phyloP scores from a whole-genome alignment of 129 eudicot species.

The Helichrysum umbraculigerum region DNA sequence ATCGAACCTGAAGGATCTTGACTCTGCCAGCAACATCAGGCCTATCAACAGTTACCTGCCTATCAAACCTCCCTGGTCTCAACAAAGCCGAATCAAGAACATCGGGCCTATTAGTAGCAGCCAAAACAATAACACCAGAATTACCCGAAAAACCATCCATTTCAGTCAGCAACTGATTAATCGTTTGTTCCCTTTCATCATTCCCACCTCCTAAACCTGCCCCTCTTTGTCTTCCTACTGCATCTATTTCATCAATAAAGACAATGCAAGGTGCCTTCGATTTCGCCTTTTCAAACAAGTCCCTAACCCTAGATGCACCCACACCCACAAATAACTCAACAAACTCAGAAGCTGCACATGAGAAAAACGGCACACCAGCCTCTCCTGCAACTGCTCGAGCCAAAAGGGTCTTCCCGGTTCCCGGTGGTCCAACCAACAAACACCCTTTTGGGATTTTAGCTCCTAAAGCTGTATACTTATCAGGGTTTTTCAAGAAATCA shows the following conservation, averaged over 20 bases:
- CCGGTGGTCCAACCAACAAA: conserved; percentile 92
- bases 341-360: conserved; percentile 92
- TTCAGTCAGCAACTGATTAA: conserved; percentile 94
- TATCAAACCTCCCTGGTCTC: conserved; percentile 96
- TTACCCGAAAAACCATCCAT: conserved; percentile 96
- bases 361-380: conserved; percentile 90
- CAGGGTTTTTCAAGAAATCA: conserved; percentile 92
- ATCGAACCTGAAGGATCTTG: conserved; percentile 80
- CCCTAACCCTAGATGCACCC: conserved; percentile 94
- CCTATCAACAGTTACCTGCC: conserved; percentile 90
- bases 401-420: conserved; percentile 92
- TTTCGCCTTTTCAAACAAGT: conserved; percentile 89
- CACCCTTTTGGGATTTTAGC: conserved; percentile 97
- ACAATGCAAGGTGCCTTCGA: conserved; percentile 91
- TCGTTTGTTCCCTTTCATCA: conserved; percentile 97
- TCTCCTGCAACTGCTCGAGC: conserved; percentile 95
- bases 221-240: conserved; percentile 97
- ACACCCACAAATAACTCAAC: conserved; percentile 96
- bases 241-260: conserved; percentile 95
- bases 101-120: conserved; percentile 96
- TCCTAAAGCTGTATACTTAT: conserved; percentile 93
- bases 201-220: conserved; percentile 98
- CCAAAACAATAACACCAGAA: conserved; percentile 94
- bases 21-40: conserved; percentile 99
- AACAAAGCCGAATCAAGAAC: conserved; percentile 97